Evolutionary conservation across 306 rosid species (phyloP), one percentile per base, ranked within the genome.

Genomic region (Hippophae tibetana): DNA sequence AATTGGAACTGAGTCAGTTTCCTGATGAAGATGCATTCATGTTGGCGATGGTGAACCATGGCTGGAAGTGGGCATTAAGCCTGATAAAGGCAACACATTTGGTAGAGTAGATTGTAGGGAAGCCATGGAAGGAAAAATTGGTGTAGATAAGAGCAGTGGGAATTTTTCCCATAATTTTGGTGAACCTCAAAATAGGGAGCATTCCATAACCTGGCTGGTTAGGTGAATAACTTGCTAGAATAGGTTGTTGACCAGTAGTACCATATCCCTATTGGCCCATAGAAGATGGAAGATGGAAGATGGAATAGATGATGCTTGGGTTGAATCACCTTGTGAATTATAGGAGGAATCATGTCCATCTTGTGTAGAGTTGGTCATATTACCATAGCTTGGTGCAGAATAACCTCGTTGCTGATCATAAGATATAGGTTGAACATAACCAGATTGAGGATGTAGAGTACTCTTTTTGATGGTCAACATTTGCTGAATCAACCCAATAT

Each of bases 381-480:
- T 74, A 58, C 88, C 82, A 70, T 84, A 86, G 69, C 69, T 62
- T 2, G 92, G 61, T 48, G 84, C 83, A 57, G 95, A 63, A 77
- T 87, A 87, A 10, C 90, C 84, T 65, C 85, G 94, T 58, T 85
- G 98, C 72, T 93, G 99, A 77, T 93, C 99, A 72, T 93, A 93
- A 2, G 94, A 6, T 0, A 87, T 79, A 47, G 79, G 89, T 68
- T 87, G 98, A 10, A 86, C 89, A 62, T 93, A 93, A 61, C 99
- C 95, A 59, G 99, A 71, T 50, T 93, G 99, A 42, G 93, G 81
- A 8, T 76, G 80, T 68, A 49, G 92, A 77, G 70, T 80, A 61
- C 56, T 72, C 77, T 67, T 72, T 76, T 77, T 74, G 80, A 65
- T 86, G 63, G 58, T 69, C 70, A 74, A 63, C 77, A 18, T 18